phyloP scores from a whole-genome alignment of 768 basidiomycete species.

The Kwoniella dejecticola region DNA sequence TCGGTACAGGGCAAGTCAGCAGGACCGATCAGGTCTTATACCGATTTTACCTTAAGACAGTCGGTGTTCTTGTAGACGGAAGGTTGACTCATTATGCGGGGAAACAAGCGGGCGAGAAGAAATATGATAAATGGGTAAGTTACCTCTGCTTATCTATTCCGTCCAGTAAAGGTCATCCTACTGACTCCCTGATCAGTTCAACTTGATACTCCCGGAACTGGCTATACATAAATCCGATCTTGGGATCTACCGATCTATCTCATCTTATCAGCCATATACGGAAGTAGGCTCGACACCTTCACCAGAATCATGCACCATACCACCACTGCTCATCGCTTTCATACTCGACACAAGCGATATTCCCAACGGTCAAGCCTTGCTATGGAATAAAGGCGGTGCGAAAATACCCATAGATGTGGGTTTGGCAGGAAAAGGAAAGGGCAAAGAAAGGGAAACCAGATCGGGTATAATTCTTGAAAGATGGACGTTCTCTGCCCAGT shows the following conservation, averaged over 20 bases:
- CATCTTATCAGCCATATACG: conserved; percentile 29
- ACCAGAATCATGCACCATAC: conserved; percentile 30
- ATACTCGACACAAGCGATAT: conserved; percentile 52
- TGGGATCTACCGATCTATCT: conserved; percentile 42
- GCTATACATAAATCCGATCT: conserved; percentile 50
- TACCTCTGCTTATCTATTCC: not conserved
- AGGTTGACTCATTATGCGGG: conserved; percentile 47
- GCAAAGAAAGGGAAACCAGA: conserved; percentile 36
- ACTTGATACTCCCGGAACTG: conserved; percentile 46
- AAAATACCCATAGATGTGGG: conserved; percentile 33
- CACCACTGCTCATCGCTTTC: conserved; percentile 53
- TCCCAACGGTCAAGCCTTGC: conserved; percentile 41
- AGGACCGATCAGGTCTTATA: conserved; percentile 49
- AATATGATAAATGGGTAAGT: conserved; percentile 54
- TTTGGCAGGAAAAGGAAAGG: conserved; percentile 24
- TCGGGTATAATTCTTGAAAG: conserved; percentile 50
- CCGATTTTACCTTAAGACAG: conserved; percentile 52
- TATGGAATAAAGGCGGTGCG: conserved; percentile 37
- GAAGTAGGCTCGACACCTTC: conserved; percentile 1
- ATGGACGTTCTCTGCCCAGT: conserved; percentile 50
- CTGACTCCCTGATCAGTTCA: conserved; percentile 42
- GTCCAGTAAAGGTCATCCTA: not conserved
- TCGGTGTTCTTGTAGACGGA: conserved; percentile 47
- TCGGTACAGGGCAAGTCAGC: conserved; percentile 11
- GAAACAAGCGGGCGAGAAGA: conserved; percentile 21